Percentiles rank a stretch among this genome's conserved stretches.
phyloP scores from a whole-genome alignment of 768 basidiomycete genomes.

The Candolleomyces efflorescens region DNA sequence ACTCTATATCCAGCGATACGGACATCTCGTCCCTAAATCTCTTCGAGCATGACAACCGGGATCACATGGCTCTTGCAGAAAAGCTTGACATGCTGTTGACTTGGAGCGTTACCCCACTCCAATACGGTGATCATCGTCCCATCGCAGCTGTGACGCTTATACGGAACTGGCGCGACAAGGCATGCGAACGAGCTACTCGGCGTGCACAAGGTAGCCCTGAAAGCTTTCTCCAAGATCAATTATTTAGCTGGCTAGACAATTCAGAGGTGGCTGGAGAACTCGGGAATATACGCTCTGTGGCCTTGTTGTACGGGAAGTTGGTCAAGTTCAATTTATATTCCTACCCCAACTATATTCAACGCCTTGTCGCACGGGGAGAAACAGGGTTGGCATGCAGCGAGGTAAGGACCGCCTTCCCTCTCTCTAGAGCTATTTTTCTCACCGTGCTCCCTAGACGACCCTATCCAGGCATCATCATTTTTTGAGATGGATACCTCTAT shows the following conservation, averaged over 20 bases:
- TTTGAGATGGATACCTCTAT: conserved; percentile 69
- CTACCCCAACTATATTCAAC: conserved; percentile 70
- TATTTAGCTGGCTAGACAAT: conserved; percentile 80
- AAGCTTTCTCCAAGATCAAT: conserved; percentile 64
- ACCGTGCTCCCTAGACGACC: conserved; percentile 25
- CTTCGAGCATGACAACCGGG: conserved; percentile 45
- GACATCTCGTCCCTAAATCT: conserved; percentile 55
- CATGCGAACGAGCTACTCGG: conserved; percentile 58
- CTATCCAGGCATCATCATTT: conserved; percentile 67
- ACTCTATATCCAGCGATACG: conserved; percentile 66
- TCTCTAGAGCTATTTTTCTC: not conserved
- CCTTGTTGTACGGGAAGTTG: conserved; percentile 68
- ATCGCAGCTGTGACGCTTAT: conserved; percentile 73
- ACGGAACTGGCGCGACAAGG: conserved; percentile 54
- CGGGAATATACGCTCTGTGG: conserved; percentile 53
- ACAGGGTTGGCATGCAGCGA: conserved; percentile 49
- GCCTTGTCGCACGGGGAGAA: conserved; percentile 79
- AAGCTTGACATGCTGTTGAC: conserved; percentile 74
- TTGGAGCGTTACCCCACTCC: conserved; percentile 77
- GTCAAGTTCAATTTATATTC: conserved; percentile 69
- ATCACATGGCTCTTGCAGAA: conserved; percentile 46
- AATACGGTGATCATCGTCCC: conserved; percentile 79
- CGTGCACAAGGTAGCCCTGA: conserved; percentile 57
- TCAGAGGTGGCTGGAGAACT: conserved; percentile 56
- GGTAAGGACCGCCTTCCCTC: conserved; percentile 29